Percentiles rank a stretch among this genome's conserved stretches.
phyloP scores from a whole-genome alignment of 768 basidiomycete species.

The Candolleomyces eurysporus region DNA sequence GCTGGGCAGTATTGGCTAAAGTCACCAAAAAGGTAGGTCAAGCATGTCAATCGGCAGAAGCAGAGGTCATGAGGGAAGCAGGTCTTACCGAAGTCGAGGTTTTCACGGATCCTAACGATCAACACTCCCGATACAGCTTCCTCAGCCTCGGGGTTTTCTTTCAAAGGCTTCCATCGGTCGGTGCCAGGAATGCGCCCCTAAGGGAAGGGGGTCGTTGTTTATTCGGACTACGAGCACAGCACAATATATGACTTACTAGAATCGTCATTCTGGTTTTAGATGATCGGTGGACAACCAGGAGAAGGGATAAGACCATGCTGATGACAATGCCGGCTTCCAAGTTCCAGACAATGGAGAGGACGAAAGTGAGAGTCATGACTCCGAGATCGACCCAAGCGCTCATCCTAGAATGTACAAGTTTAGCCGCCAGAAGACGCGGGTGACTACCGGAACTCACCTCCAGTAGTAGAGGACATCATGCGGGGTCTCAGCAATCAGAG shows the following conservation, averaged over 20 bases:
- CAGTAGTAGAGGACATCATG: slow-evolving; percentile 85
- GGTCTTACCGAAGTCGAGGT: slow-evolving; percentile 70
- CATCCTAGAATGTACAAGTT: slow-evolving; percentile 48
- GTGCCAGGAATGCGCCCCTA: slow-evolving; percentile 89
- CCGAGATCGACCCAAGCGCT: slow-evolving; percentile 89
- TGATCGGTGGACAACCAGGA: slow-evolving; percentile 87
- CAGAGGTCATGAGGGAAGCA: not conserved
- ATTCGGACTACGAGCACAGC: not conserved
- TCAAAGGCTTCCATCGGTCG: slow-evolving; percentile 85
- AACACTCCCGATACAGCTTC: slow-evolving; percentile 81
- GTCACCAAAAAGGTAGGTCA: slow-evolving; percentile 30
- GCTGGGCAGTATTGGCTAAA: slow-evolving; percentile 80
- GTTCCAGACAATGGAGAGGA: slow-evolving; percentile 84
- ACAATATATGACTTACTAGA: slow-evolving; percentile 47
- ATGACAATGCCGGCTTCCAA: slow-evolving; percentile 93
- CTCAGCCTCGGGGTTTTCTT: slow-evolving; percentile 80
- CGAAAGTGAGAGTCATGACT: slow-evolving; percentile 86
- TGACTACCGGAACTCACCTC: slow-evolving; percentile 47
- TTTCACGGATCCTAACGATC: slow-evolving; percentile 88
- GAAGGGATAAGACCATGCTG: slow-evolving; percentile 81
- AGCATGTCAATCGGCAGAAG: not conserved
- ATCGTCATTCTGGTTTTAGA: slow-evolving; percentile 90
- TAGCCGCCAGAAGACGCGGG: not conserved
- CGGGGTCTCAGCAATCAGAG: slow-evolving; percentile 81
- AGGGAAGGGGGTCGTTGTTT: not conserved